phyloP scores from a whole-genome alignment of 129 eudicot species.

The Mikania micrantha region DNA sequence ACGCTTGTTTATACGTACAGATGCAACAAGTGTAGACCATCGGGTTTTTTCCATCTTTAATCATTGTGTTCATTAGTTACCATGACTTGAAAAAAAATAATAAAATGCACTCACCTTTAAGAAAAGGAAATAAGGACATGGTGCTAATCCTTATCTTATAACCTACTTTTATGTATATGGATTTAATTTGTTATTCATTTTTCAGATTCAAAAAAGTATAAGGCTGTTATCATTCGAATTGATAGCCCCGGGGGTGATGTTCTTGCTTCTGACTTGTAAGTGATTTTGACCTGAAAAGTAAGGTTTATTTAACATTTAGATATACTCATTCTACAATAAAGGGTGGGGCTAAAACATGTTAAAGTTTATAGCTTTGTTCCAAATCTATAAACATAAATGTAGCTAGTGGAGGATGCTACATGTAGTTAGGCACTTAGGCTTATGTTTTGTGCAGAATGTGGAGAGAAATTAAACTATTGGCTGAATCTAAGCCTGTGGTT shows the following conservation, averaged over 20 bases:
- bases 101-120: neutral
- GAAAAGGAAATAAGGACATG: neutral
- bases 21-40: neutral
- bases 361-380: neutral
- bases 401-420: neutral
- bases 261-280: constrained; percentile 94
- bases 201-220: constrained; percentile 68
- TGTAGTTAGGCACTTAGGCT: neutral
- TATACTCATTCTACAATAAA: neutral
- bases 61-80: neutral
- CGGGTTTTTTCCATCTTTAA: neutral
- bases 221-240: constrained; percentile 76
- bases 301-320: neutral
- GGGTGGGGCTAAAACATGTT: neutral
- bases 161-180: neutral
- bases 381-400: neutral
- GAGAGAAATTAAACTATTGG: constrained; percentile 79
- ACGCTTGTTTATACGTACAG: neutral
- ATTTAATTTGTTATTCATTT: neutral
- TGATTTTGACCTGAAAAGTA: constrained; percentile 6
- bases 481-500: constrained; percentile 70
- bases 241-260: constrained; percentile 96
- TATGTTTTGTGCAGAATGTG: constrained; percentile 57
- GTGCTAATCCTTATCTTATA: neutral
- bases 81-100: neutral